Conservation (phyloP, 2,329 filamentous ascomycete genomes). For the Pestalotiopsis sp. region DNA sequence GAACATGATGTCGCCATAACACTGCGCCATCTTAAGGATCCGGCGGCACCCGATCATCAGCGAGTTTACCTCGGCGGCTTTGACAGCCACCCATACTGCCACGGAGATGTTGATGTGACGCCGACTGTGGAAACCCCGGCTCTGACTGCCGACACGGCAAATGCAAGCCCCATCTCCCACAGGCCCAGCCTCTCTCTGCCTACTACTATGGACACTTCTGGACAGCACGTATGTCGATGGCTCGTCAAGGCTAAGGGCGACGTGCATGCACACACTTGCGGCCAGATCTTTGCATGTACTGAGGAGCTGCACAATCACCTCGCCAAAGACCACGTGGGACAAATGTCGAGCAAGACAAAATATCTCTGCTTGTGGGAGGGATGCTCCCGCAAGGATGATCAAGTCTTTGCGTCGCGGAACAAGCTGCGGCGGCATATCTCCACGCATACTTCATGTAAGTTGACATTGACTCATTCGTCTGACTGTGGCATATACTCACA, state of each 20-base stretch:
- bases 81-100: conserved; percentile 18
- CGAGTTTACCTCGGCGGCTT: conserved; percentile 18
- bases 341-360: conserved; percentile 27
- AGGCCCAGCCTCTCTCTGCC: conserved; percentile 2
- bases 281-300: conserved; percentile 23
- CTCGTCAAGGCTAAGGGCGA: conserved; percentile 15
- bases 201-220: neutral
- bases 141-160: neutral
- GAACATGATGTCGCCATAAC: conserved; percentile 33
- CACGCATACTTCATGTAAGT: conserved; percentile 35
- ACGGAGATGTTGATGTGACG: conserved; percentile 7
- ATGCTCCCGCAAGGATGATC: conserved; percentile 27
- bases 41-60: conserved; percentile 18
- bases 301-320: conserved; percentile 29
- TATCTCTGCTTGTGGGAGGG: conserved; percentile 33
- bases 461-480: neutral
- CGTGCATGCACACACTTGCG: conserved; percentile 22
- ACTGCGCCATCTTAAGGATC: conserved; percentile 27
- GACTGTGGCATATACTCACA: conserved; percentile 23
- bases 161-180: conserved; percentile 9
- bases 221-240: conserved; percentile 28
- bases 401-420: conserved; percentile 31
- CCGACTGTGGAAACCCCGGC: conserved; percentile 11
- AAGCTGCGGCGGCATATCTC: conserved; percentile 34
- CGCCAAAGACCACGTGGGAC: conserved; percentile 25